Conservation (phyloP, 176 grass and related monocot species). For the Raddia distichophylla region DNA sequence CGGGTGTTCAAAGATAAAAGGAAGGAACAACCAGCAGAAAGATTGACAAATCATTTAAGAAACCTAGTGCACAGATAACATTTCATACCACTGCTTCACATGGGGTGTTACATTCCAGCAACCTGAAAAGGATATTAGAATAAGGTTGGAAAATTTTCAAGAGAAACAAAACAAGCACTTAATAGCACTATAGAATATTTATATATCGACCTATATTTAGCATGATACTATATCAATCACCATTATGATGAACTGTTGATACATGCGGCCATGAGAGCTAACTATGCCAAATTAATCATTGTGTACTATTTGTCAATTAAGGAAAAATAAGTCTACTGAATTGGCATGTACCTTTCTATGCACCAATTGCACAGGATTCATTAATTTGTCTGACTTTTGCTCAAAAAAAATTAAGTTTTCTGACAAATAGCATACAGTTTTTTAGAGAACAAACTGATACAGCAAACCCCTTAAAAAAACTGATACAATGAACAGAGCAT, state of each 20-base stretch:
- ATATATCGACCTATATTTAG: neutral
- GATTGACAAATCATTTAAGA: neutral
- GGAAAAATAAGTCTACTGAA: neutral
- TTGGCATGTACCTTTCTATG: constrained; percentile 1
- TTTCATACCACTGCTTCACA: constrained; percentile 87
- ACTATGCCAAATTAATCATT: neutral
- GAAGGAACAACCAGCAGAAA: constrained; percentile 17
- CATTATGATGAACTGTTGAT: neutral
- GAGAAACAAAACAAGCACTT: neutral
- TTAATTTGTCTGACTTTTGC: neutral
- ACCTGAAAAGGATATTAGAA: constrained; percentile 51
- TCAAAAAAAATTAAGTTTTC: neutral
- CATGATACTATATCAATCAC: neutral
- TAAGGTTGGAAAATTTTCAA: constrained; percentile 6
- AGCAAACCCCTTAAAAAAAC: neutral
- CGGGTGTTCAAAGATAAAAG: neutral
- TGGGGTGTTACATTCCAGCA: constrained; percentile 88
- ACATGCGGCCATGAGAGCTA: neutral
- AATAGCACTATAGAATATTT: neutral
- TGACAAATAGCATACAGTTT: neutral
- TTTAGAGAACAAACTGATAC: neutral
- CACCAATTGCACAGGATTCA: neutral
- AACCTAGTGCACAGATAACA: constrained; percentile 32
- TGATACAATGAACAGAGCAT: neutral
- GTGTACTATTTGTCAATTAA: neutral